Evolutionary conservation across 805 yeast species (phyloP), one percentile per base, ranked within the genome.

Genomic region (Candida suzukii): DNA sequence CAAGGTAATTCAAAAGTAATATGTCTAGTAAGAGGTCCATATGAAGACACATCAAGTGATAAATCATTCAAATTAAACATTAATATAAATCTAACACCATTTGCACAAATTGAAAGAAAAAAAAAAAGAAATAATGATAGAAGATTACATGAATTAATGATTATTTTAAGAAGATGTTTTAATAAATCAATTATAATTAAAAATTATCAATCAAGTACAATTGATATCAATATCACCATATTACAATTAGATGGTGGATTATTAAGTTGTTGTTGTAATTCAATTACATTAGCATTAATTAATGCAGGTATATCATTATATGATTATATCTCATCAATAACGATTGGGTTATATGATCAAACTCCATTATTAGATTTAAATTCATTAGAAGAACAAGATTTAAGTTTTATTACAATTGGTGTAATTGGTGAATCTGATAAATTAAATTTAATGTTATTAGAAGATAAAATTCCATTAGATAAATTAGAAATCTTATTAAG

Each of bases 281-380:
- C 97, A 10, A 76, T 86, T 34, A 87, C 96, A 1, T 66, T 93
- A 51, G 97, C 96, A 0, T 68, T 93, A 35, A 78, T 93, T 27
- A 98, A 93, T 63, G 97, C 98, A 2, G 98, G 98, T 38, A 81
- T 93, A 36, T 83, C 96, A 5, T 81, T 93, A 83, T 84, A 83
- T 56, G 98, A 93, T 58, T 90, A 87, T 57, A 83, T 91, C 14
- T 76, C 88, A 41, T 79, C 95, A 1, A 74, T 87, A 14, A 73
- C 83, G 24, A 84, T 88, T 5, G 97, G 97, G 0, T 62, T 86
- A 18, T 80, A 78, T 52, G 95, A 87, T 51, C 80, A 76, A 35
- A 64, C 70, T 7, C 88, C 96, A 13, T 65, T 93, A 43, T 67
- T 93, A 37, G 99, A 91, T 58, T 73, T 90, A 44, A 88, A 86